Evolutionary conservation across 805 yeast species (phyloP).

Genomic region (Scheffersomyces ergatensis): DNA sequence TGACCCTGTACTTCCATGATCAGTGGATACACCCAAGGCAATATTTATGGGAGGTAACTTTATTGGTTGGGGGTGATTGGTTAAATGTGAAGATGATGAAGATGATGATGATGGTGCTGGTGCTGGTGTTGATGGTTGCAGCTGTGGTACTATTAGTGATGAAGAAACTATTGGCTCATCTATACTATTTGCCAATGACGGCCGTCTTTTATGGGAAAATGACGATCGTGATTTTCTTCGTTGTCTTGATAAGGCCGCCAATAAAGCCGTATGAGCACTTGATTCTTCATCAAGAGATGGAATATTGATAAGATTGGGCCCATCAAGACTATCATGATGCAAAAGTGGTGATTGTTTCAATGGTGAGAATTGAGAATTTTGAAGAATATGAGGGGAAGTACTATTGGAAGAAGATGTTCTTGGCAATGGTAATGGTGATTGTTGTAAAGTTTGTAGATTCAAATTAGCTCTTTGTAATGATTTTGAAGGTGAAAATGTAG

Average conservation of each 20-base stretch:
- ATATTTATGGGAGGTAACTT: constrained; percentile 30
- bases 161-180: background rate
- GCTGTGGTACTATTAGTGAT: constrained; percentile 2
- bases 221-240: constrained; percentile 20
- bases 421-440: constrained; percentile 23
- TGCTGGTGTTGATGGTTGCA: background rate
- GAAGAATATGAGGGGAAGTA: constrained; percentile 2
- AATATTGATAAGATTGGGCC: background rate
- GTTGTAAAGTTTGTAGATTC: constrained; percentile 36
- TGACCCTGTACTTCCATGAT: background rate
- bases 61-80: constrained; percentile 4
- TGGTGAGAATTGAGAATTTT: constrained; percentile 3
- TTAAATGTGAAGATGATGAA: constrained; percentile 1
- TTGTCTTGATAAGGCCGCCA: constrained; percentile 38
- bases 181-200: background rate
- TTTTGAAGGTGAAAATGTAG: constrained; percentile 18
- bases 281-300: constrained; percentile 38
- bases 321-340: constrained; percentile 3
- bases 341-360: constrained; percentile 8
- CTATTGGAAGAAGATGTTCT: background rate
- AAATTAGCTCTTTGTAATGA: constrained; percentile 28
- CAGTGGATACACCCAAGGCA: constrained; percentile 10
- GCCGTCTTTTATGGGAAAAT: constrained; percentile 8
- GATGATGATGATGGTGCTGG: background rate
- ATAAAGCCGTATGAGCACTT: constrained; percentile 45